Percentiles rank a stretch among this genome's conserved stretches.
phyloP scores from a whole-genome alignment of 345 rosid species.

The Aquilaria sinensis region DNA sequence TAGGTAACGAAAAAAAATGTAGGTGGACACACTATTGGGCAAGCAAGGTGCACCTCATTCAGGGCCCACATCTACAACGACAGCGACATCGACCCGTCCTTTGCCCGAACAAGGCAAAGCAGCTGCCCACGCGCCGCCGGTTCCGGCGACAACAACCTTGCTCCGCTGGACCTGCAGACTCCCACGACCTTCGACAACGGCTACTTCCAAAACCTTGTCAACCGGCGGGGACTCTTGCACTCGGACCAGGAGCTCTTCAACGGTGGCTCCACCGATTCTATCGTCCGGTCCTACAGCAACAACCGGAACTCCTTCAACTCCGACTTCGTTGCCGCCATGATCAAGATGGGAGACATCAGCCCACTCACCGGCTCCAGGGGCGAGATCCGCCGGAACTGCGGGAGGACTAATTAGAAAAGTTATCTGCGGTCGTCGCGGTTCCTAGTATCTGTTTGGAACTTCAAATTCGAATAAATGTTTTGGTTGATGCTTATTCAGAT shows the following conservation, averaged over 20 bases:
- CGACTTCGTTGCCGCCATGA: slow-evolving; percentile 67
- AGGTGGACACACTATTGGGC: slow-evolving; percentile 86
- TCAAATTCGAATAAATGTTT: too few species aligned
- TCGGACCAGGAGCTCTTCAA: slow-evolving; percentile 69
- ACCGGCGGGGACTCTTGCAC: slow-evolving; percentile 60
- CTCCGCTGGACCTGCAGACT: slow-evolving; percentile 57
- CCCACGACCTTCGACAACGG: slow-evolving; percentile 57
- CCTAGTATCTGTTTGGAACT: too few species aligned
- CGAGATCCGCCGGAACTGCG: slow-evolving; percentile 68
- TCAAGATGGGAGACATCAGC: slow-evolving; percentile 74
- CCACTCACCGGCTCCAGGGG: slow-evolving; percentile 76
- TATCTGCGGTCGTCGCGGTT: too few species aligned
- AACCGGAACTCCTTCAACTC: slow-evolving; percentile 43
- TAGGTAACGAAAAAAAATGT: too few species aligned
- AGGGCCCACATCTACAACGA: slow-evolving; percentile 63
- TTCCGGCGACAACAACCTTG: slow-evolving; percentile 53
- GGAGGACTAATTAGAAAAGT: slow-evolving; percentile 41
- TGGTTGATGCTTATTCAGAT: too few species aligned
- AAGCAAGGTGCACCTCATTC: slow-evolving; percentile 59
- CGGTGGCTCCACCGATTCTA: slow-evolving; percentile 66
- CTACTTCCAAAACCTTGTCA: slow-evolving; percentile 61
- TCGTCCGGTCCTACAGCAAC: slow-evolving; percentile 49
- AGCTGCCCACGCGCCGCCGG: slow-evolving; percentile 48
- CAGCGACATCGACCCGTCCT: slow-evolving; percentile 53
- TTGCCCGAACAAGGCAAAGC: slow-evolving; percentile 34